These are phyloP conservation scores for Drosera spatulata DNA, from an alignment of 179 eudicot species.

Conservation along the genomic window DNA sequence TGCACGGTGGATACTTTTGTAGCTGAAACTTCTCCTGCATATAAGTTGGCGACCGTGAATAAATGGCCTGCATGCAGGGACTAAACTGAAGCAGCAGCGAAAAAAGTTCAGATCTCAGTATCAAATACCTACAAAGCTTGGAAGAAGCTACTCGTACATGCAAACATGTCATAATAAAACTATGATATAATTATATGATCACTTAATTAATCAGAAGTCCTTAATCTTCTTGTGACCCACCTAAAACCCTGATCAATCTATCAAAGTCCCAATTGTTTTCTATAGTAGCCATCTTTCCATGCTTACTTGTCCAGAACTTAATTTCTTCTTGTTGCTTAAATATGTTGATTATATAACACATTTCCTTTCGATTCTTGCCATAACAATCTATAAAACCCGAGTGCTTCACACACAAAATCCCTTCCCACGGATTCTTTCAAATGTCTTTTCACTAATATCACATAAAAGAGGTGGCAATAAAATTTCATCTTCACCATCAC, in stretches of 20 bases:
- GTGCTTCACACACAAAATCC: not conserved
- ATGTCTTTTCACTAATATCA: not conserved
- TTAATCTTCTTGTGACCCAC: slow-evolving; percentile 39
- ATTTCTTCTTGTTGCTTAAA: slow-evolving; percentile 23
- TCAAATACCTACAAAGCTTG: no score
- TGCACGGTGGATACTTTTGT: no score
- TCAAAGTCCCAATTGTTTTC: slow-evolving; percentile 8
- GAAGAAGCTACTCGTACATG: no score
- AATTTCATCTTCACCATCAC: not conserved
- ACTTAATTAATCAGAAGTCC: slow-evolving; percentile 4
- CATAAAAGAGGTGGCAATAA: not conserved
- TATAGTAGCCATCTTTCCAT: slow-evolving; percentile 32
- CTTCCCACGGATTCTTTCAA: not conserved
- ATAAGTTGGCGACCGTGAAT: no score
- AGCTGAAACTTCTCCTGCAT: no score
- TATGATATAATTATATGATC: no score
- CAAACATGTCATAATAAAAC: no score
- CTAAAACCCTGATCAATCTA: slow-evolving; percentile 18
- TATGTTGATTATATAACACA: not conserved
- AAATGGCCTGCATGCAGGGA: no score
- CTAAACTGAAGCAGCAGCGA: no score
- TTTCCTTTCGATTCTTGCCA: not conserved
- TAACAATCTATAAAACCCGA: not conserved
- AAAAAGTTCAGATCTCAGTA: no score
- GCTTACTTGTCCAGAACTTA: slow-evolving; percentile 8